These are phyloP conservation scores for Sindora glabra DNA, from an alignment of 306 rosid species.

Conservation along the genomic window DNA sequence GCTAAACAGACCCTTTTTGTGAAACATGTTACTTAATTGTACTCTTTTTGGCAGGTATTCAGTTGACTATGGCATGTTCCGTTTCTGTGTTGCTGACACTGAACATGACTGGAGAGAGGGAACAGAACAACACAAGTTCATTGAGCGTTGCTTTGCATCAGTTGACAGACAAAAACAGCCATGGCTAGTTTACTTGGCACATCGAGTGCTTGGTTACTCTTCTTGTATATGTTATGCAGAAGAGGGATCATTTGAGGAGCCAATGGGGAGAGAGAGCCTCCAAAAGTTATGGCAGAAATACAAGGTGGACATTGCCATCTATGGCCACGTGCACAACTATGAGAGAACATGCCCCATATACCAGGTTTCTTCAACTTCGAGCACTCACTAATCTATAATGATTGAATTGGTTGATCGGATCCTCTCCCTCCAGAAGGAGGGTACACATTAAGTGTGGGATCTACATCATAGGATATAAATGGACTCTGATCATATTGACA, in stretches of 20 bases:
- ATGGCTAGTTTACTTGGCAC: slow-evolving; percentile 81
- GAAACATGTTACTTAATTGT: background rate
- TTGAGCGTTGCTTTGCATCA: slow-evolving; percentile 70
- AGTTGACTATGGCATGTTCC: slow-evolving; percentile 85
- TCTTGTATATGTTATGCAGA: slow-evolving; percentile 65
- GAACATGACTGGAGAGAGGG: slow-evolving; percentile 94
- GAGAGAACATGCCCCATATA: slow-evolving; percentile 89
- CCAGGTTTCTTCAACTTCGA: slow-evolving; percentile 48
- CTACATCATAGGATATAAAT: too few relatives aligned
- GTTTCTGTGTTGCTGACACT: slow-evolving; percentile 84
- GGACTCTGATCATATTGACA: too few relatives aligned
- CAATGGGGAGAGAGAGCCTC: slow-evolving; percentile 88
- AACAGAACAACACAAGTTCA: slow-evolving; percentile 72
- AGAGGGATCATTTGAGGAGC: slow-evolving; percentile 87
- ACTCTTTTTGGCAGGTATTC: slow-evolving; percentile 49
- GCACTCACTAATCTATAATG: background rate
- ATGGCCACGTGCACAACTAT: slow-evolving; percentile 86
- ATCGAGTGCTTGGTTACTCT: slow-evolving; percentile 87
- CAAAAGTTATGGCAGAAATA: slow-evolving; percentile 85
- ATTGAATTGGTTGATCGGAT: too few relatives aligned
- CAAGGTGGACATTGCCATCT: slow-evolving; percentile 81
- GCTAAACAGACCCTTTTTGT: too few relatives aligned
- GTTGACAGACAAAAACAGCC: slow-evolving; percentile 95
- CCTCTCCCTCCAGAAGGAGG: too few relatives aligned
- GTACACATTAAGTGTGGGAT: too few relatives aligned